Conservation (phyloP, 331 rosid species). For the Spiraea crenata region DNA sequence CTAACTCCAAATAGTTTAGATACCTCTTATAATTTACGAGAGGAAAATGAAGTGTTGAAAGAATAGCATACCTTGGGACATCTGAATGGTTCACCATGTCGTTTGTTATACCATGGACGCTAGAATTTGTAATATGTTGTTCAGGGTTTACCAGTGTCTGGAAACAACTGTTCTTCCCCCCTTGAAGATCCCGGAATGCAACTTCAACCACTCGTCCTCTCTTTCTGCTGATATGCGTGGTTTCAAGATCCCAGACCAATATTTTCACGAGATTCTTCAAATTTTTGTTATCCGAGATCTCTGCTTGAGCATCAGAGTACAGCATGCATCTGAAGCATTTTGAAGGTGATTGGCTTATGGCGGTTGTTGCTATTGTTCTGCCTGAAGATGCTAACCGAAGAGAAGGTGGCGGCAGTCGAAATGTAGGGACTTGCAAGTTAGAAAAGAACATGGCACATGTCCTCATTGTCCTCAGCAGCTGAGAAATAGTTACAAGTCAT, state of each 20-base stretch:
- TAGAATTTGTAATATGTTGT: slow-evolving; percentile 14
- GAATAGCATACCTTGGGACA: slow-evolving; percentile 12
- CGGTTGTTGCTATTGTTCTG: background rate
- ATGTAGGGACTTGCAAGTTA: background rate
- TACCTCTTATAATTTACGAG: too few species aligned
- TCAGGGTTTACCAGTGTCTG: slow-evolving; percentile 14
- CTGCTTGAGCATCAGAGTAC: background rate
- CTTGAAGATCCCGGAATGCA: background rate
- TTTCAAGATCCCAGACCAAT: slow-evolving; percentile 4
- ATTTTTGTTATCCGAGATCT: background rate
- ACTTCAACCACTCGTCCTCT: background rate
- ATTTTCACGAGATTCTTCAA: background rate
- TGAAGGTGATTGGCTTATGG: background rate
- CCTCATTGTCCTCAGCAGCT: background rate
- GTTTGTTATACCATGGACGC: slow-evolving; percentile 9
- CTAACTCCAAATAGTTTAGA: too few species aligned
- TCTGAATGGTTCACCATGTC: slow-evolving; percentile 16
- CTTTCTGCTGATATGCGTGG: background rate
- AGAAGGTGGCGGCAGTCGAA: background rate
- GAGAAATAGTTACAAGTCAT: background rate
- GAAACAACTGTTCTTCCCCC: slow-evolving; percentile 15
- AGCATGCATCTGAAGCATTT: slow-evolving; percentile 1
- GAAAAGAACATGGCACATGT: background rate
- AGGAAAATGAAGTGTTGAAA: background rate
- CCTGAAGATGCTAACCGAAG: slow-evolving; percentile 1